Percentiles rank a stretch among this genome's conserved stretches.
phyloP scores from a whole-genome alignment of 495 filamentous ascomycete genomes.

The Penicillium lividum region DNA sequence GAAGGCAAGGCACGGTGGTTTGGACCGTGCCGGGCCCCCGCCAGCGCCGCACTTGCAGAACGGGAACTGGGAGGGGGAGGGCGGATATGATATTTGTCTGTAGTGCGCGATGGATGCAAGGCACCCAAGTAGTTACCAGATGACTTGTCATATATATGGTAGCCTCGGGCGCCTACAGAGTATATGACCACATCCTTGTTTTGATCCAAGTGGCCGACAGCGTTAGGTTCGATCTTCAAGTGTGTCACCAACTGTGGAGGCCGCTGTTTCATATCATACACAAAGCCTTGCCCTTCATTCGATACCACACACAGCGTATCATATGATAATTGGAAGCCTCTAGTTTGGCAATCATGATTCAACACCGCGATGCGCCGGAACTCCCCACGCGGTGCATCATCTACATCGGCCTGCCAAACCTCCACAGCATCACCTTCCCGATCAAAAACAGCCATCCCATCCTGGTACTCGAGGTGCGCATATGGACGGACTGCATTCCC shows the following conservation, averaged over 20 bases:
- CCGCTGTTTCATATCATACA: constrained; percentile 42
- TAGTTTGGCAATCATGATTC: constrained; percentile 38
- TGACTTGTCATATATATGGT: constrained; percentile 36
- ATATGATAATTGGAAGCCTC: constrained; percentile 43
- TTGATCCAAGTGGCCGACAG: constrained; percentile 42
- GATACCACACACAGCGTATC: constrained; percentile 45
- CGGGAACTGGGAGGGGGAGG: constrained; percentile 20
- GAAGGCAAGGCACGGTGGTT: constrained; percentile 13
- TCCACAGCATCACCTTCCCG: constrained; percentile 41
- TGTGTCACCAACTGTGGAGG: constrained; percentile 34
- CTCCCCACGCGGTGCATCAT: constrained; percentile 34
- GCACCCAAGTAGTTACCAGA: constrained; percentile 32
- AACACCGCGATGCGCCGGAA: constrained; percentile 40
- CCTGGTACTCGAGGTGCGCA: constrained; percentile 45
- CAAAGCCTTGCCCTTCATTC: constrained; percentile 39
- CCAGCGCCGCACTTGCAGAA: constrained; percentile 19
- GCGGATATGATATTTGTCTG: constrained; percentile 35
- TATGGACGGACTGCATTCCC: constrained; percentile 34
- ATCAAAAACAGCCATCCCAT: constrained; percentile 45
- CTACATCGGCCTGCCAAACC: constrained; percentile 39
- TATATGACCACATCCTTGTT: constrained; percentile 39
- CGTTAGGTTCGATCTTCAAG: constrained; percentile 33
- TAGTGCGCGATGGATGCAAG: constrained; percentile 30
- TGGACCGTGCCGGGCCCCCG: constrained; percentile 23
- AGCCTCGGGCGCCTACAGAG: constrained; percentile 39